Evolutionary conservation across 2,329 filamentous ascomycete genomes (phyloP), one percentile per base, ranked within the genome.

Genomic region (Hypoxylon sp.): DNA sequence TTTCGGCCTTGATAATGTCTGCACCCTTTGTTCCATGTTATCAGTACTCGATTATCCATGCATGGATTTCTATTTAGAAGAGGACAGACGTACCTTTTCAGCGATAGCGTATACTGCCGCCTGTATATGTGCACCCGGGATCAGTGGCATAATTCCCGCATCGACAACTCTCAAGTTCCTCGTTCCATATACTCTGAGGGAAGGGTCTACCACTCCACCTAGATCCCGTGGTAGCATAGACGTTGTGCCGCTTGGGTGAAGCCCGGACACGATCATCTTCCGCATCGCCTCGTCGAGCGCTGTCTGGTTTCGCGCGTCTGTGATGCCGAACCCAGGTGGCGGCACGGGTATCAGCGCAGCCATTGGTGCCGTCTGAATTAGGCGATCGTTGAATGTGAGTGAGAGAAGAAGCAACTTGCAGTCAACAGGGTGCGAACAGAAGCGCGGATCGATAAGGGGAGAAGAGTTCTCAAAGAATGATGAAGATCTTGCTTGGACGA

Each of bases 131-230:
- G 67, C 76, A 78, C 82, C 70, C 1, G 82, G 82, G 19, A 85
- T 79, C 55, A 85, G 66, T 6, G 83, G 83, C 26, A 84, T 80
- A 31, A 84, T 75, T 13, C 81, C 80, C 4, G 81, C 81, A 70
- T 85, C 83, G 3, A 84, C 82, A 26, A 85, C 78, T 37, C 83
- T 78, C 51, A 85, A 70, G 59, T 83, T 83, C 39, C 71, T 73
- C 24, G 80, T 81, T 3, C 83, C 83, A 65, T 84, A 83, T 0
- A 85, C 83, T 50, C 76, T 72, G 3, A 84, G 74, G 17, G 78
- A 72, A 6, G 81, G 70, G 62, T 82, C 80, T 2, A 85, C 83
- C 10, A 85, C 83, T 17, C 83, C 84, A 14, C 82, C 83, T 3
- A 79, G 75, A 6, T 76, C 74, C 13, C 75, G 75, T n/a, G 81